Conservation (phyloP, 768 basidiomycete genomes). For the Termitomyces sp. region DNA sequence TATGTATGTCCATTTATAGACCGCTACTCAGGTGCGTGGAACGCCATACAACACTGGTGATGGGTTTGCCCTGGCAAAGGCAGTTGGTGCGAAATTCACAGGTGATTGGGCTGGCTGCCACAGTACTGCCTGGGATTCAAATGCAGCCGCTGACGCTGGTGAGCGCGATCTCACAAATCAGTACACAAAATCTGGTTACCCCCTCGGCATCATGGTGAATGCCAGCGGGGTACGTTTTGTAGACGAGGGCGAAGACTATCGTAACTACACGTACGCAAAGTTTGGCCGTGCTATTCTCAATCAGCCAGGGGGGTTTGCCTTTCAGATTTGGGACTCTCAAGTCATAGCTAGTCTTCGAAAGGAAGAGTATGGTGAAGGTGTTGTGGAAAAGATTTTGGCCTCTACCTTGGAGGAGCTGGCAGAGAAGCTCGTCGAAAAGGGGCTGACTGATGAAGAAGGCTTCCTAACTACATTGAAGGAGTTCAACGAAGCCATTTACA, state of each 20-base stretch:
- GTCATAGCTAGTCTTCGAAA: constrained; percentile 37
- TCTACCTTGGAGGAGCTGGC: constrained; percentile 45
- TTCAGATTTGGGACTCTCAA: constrained; percentile 60
- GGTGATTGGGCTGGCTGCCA: constrained; percentile 74
- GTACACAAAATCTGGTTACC: constrained; percentile 71
- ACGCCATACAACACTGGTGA: constrained; percentile 71
- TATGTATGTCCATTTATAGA: neutral
- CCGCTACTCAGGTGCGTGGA: constrained; percentile 46
- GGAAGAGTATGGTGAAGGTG: constrained; percentile 61
- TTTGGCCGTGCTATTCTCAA: constrained; percentile 54
- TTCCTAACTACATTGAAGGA: constrained; percentile 41
- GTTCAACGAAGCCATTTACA: constrained; percentile 46
- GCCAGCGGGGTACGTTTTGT: constrained; percentile 53
- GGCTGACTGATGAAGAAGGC: constrained; percentile 33
- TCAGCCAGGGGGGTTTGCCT: constrained; percentile 55
- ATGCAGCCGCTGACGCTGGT: constrained; percentile 45
- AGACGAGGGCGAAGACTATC: constrained; percentile 67
- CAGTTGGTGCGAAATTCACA: constrained; percentile 44
- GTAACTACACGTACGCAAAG: constrained; percentile 70
- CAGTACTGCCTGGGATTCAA: constrained; percentile 67
- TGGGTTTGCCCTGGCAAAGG: constrained; percentile 46
- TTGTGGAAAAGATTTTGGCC: constrained; percentile 51
- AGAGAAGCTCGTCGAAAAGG: constrained; percentile 34
- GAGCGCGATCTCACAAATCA: constrained; percentile 60
- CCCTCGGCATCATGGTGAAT: constrained; percentile 67